Conservation (phyloP, 1,284 basidiomycete genomes). For the Marasmius sp. region DNA sequence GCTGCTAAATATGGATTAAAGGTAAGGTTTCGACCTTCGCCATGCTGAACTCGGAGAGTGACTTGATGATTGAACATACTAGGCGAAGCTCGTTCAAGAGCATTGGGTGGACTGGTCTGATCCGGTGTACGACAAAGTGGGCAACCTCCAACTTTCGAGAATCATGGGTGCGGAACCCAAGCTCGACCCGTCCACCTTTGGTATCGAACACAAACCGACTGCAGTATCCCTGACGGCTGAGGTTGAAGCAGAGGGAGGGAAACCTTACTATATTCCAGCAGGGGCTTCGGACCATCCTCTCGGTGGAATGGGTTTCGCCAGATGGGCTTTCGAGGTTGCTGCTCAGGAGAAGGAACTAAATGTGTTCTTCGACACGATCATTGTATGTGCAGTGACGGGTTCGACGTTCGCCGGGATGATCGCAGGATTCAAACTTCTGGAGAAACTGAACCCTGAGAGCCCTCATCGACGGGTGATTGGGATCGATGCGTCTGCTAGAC, state of each 20-base stretch:
- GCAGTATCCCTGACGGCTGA: conserved; percentile 17
- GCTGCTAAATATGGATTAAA: conserved; percentile 24
- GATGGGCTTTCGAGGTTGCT: conserved; percentile 24
- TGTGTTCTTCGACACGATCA: conserved; percentile 23
- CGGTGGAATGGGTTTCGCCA: conserved; percentile 25
- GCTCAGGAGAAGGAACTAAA: conserved; percentile 22
- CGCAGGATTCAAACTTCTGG: conserved; percentile 23
- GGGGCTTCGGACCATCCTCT: conserved; percentile 26
- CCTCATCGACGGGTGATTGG: conserved; percentile 19
- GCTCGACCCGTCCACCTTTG: conserved; percentile 22
- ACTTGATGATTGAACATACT: background rate
- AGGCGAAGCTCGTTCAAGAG: conserved; percentile 26
- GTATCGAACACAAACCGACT: conserved; percentile 26
- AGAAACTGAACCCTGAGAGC: conserved; percentile 13
- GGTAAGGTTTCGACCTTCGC: conserved; percentile 3
- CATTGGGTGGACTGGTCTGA: conserved; percentile 24
- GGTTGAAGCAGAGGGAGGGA: conserved; percentile 20
- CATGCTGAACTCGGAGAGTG: background rate
- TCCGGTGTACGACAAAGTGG: conserved; percentile 23
- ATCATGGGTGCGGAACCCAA: conserved; percentile 25
- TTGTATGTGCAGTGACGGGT: conserved; percentile 26
- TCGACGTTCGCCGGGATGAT: conserved; percentile 26
- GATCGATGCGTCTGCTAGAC: conserved; percentile 24
- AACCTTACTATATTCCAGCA: conserved; percentile 27
- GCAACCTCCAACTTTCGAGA: conserved; percentile 24